Conservation (phyloP, 345 rosid species). For the Dovyalis caffra region DNA sequence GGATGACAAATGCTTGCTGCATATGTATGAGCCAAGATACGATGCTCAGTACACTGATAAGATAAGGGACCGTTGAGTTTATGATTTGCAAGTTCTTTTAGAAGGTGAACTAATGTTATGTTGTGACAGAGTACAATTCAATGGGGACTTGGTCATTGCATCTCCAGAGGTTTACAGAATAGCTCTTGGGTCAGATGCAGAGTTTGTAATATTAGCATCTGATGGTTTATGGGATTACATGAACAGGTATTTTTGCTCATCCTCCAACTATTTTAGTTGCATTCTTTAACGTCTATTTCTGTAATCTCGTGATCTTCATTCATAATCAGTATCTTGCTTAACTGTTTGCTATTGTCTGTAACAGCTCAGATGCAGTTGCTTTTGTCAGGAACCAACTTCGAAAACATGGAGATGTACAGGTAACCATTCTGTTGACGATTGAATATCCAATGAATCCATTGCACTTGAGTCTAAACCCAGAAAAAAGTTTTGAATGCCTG, state of each 20-base stretch:
- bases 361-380: conserved; percentile 69
- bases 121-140: conserved; percentile 55
- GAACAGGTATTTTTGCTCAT: conserved; percentile 46
- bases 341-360: conserved; percentile 19
- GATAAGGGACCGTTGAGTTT: not conserved
- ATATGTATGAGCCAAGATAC: not conserved
- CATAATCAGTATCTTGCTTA: not conserved
- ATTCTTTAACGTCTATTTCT: not conserved
- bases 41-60: not conserved
- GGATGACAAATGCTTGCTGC: not conserved
- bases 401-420: conserved; percentile 94
- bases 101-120: conserved; percentile 9
- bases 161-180: conserved; percentile 73
- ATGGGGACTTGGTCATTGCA: conserved; percentile 72
- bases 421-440: conserved; percentile 14
- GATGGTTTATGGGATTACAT: conserved; percentile 98
- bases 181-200: conserved; percentile 70
- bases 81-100: not conserved
- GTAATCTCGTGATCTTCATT: not conserved
- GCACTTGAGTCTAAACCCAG: not conserved
- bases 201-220: conserved; percentile 76
- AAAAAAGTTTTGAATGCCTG: not conserved
- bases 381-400: conserved; percentile 80
- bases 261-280: not conserved
- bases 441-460: not conserved